These are phyloP conservation scores for Tylopilus subfusipes DNA, from an alignment of 768 basidiomycete species.

Conservation along the genomic window DNA sequence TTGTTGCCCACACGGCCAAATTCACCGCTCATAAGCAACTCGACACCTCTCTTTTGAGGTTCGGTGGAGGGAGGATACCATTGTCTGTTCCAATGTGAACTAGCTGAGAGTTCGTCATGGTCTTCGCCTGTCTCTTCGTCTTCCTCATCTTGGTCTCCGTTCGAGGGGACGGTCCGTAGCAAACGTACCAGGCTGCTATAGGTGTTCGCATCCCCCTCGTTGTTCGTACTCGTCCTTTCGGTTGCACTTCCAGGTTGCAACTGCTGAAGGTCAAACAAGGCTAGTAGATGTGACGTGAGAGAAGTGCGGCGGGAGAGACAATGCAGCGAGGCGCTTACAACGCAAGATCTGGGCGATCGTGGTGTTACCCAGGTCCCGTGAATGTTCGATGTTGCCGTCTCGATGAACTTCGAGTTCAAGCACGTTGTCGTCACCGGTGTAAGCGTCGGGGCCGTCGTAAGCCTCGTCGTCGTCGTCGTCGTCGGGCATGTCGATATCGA, in stretches of 20 bases:
- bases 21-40: slow-evolving; percentile 70
- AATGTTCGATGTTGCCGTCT: slow-evolving; percentile 13
- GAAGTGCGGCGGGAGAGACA: background rate
- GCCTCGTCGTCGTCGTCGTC: slow-evolving; percentile 24
- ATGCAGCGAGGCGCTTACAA: slow-evolving; percentile 20
- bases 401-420: slow-evolving; percentile 34
- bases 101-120: slow-evolving; percentile 26
- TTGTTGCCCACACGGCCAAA: slow-evolving; percentile 67
- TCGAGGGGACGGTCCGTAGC: slow-evolving; percentile 10
- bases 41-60: slow-evolving; percentile 60
- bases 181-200: slow-evolving; percentile 27
- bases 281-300: slow-evolving; percentile 15
- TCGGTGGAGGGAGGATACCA: slow-evolving; percentile 46
- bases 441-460: slow-evolving; percentile 34
- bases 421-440: slow-evolving; percentile 30
- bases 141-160: slow-evolving; percentile 38
- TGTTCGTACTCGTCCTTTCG: slow-evolving; percentile 7
- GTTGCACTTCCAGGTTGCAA: slow-evolving; percentile 12
- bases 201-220: slow-evolving; percentile 13
- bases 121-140: slow-evolving; percentile 39
- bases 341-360: slow-evolving; percentile 27
- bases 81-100: slow-evolving; percentile 26
- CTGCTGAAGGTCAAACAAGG: slow-evolving; percentile 29
- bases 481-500: slow-evolving; percentile 13
- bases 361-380: slow-evolving; percentile 1